These are phyloP conservation scores for Chrysoporthe deuterocubensis DNA, from an alignment of 2,329 filamentous ascomycete species.

Conservation along the genomic window DNA sequence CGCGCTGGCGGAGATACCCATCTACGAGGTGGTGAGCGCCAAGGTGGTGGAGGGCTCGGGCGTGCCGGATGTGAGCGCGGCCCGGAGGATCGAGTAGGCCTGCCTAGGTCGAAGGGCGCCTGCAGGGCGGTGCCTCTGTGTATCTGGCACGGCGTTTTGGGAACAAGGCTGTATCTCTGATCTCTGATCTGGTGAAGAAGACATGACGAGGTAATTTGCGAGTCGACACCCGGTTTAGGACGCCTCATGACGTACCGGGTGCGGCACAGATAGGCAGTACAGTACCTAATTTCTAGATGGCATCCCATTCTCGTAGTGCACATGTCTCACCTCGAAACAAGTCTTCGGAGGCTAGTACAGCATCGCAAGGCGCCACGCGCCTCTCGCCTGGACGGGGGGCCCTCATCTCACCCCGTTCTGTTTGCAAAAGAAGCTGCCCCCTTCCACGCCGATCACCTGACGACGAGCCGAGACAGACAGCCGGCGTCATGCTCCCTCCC, in stretches of 20 bases:
- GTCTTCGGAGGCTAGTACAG: too few relatives aligned
- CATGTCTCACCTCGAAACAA: too few relatives aligned
- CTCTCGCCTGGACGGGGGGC: too few relatives aligned
- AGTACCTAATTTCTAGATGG: too few relatives aligned
- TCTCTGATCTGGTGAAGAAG: too few relatives aligned
- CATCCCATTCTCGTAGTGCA: too few relatives aligned
- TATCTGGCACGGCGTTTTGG: slow-evolving; percentile 1
- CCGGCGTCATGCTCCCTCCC: background rate
- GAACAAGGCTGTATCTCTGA: background rate
- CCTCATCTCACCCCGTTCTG: too few relatives aligned
- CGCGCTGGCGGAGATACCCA: slow-evolving; percentile 57
- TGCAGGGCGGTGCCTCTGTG: background rate
- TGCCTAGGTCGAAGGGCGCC: too few relatives aligned
- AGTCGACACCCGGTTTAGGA: background rate
- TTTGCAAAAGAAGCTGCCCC: background rate
- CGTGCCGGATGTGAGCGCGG: slow-evolving; percentile 27
- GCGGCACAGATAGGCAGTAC: too few relatives aligned
- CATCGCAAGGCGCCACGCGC: too few relatives aligned
- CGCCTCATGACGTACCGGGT: too few relatives aligned
- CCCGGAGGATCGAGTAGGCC: slow-evolving; percentile 26
- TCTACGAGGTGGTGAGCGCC: slow-evolving; percentile 59
- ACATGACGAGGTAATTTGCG: background rate
- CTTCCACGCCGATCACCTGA: background rate
- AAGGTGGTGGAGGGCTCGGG: slow-evolving; percentile 56
- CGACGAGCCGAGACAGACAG: background rate